phyloP scores from a whole-genome alignment of 2,329 filamentous ascomycete genomes.

The Thielaviopsis euricoi region DNA sequence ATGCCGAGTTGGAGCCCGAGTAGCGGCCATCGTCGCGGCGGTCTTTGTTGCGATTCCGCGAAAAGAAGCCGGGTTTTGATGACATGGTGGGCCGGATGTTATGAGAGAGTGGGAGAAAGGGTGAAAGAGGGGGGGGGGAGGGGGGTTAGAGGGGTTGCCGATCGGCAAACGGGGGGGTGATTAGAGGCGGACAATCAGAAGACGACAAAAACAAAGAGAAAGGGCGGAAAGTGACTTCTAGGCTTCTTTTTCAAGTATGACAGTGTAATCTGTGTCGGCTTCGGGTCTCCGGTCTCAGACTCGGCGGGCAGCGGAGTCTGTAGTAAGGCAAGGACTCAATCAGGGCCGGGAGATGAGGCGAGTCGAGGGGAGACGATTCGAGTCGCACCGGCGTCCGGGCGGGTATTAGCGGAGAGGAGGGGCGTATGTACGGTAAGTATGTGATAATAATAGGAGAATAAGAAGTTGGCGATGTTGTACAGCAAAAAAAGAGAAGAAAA shows the following conservation, averaged over 20 bases:
- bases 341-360: background rate
- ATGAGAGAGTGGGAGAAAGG: slow-evolving; percentile 47
- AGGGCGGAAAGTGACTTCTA: background rate
- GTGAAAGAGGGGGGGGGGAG: background rate
- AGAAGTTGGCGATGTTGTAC: background rate
- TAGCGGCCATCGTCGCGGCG: slow-evolving; percentile 42
- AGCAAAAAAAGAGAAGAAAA: background rate
- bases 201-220: background rate
- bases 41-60: slow-evolving; percentile 64
- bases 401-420: background rate
- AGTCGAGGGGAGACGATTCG: background rate
- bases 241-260: background rate
- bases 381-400: background rate
- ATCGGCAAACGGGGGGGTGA: background rate
- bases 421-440: no score
- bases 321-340: background rate
- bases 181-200: background rate
- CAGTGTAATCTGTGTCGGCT: background rate
- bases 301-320: background rate
- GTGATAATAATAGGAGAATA: background rate
- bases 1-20: slow-evolving; percentile 32
- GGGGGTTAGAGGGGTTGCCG: background rate
- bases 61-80: slow-evolving; percentile 62
- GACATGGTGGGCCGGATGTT: slow-evolving; percentile 56
- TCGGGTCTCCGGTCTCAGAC: background rate